phyloP scores from a whole-genome alignment of 148 eudicot genomes.

The Arctostaphylos glauca region DNA sequence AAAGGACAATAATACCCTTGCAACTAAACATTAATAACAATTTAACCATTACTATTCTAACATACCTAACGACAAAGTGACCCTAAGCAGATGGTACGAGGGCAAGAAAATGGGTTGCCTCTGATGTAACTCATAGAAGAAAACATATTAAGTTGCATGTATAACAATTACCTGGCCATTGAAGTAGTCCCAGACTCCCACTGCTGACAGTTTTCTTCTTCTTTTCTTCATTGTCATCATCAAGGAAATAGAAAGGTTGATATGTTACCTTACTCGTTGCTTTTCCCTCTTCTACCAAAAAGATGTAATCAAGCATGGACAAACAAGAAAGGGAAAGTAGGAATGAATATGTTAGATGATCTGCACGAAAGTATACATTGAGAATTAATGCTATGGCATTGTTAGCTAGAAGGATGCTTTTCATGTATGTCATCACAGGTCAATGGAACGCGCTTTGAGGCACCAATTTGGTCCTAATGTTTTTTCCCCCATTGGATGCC shows the following conservation, averaged over 20 bases:
- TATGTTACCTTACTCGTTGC: background rate
- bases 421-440: background rate
- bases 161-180: background rate
- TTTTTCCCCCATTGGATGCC: background rate
- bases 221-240: background rate
- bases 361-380: background rate
- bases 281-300: background rate
- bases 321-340: background rate
- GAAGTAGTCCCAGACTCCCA: background rate
- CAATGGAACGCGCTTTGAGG: background rate
- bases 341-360: background rate
- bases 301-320: background rate
- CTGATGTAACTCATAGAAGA: constrained; percentile 8
- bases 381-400: background rate
- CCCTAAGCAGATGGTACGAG: background rate
- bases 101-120: background rate
- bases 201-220: background rate
- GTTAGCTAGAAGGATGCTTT: background rate
- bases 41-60: no score
- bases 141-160: background rate
- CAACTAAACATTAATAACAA: no score
- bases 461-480: background rate
- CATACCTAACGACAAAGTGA: background rate
- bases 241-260: background rate
- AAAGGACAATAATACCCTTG: no score